phyloP scores from a whole-genome alignment of 176 grass and related monocot genomes.

The Musa acuminata region DNA sequence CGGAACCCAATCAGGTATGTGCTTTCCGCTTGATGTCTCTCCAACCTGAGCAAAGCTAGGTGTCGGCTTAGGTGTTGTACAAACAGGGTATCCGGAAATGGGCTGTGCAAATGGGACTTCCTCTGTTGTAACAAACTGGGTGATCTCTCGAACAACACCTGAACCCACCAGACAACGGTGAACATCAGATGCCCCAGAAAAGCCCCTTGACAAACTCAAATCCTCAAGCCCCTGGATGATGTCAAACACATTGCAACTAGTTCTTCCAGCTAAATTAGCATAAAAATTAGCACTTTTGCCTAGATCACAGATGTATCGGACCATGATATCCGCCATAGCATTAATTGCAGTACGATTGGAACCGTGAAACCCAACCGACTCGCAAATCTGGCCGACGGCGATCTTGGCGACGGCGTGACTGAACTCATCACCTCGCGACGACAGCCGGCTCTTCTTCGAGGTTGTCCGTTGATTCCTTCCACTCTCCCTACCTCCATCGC shows the following conservation, averaged over 20 bases:
- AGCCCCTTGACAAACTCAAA: conserved; percentile 52
- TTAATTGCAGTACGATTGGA: conserved; percentile 55
- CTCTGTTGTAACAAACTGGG: conserved; percentile 31
- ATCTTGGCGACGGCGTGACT: conserved; percentile 53
- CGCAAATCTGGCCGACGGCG: conserved; percentile 56
- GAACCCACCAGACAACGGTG: conserved; percentile 54
- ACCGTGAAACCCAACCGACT: conserved; percentile 50
- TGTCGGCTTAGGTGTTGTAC: not conserved
- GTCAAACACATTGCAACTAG: conserved; percentile 62
- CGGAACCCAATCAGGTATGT: conserved; percentile 70
- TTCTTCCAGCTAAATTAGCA: conserved; percentile 58
- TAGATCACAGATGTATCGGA: conserved; percentile 61
- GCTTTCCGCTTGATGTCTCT: conserved; percentile 30
- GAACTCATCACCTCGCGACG: conserved; percentile 35
- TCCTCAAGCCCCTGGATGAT: conserved; percentile 73
- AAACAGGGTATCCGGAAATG: conserved; percentile 51
- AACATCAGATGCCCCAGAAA: conserved; percentile 39
- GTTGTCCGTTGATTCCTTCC: conserved; percentile 17
- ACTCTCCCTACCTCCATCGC: conserved; percentile 29
- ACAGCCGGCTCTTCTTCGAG: conserved; percentile 20
- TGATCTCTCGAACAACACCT: conserved; percentile 52
- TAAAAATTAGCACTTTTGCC: conserved; percentile 56
- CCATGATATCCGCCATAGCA: conserved; percentile 46
- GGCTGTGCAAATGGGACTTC: conserved; percentile 55
- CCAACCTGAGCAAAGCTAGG: conserved; percentile 29